Percentiles rank a stretch among this genome's conserved stretches.
Conservation (phyloP, 108 stramenopile species). For the Cyclotella cryptica region DNA sequence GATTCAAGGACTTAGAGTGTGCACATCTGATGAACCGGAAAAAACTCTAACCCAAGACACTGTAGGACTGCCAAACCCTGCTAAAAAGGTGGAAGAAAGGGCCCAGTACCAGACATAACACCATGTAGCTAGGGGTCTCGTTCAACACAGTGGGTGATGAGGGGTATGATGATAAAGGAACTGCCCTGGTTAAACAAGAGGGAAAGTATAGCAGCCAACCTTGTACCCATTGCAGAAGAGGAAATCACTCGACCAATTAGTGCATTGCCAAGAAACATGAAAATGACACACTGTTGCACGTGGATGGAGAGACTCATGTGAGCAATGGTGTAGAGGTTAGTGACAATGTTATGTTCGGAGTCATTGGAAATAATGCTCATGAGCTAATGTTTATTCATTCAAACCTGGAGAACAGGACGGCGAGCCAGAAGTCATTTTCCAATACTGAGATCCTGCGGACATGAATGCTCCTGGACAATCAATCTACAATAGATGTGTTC, state of each 20-base stretch:
- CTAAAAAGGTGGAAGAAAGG: not conserved
- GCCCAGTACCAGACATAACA: not conserved
- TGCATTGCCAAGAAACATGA: not conserved
- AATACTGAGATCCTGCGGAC: not conserved
- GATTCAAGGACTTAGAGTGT: not conserved
- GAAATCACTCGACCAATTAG: not conserved
- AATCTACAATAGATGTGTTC: constrained; percentile 57
- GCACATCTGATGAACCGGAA: not conserved
- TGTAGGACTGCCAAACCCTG: not conserved
- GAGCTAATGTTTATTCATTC: too few relatives aligned
- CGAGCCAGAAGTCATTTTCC: not conserved
- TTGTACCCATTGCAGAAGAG: not conserved
- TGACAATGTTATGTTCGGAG: too few relatives aligned
- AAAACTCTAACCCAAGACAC: not conserved
- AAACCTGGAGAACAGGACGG: not conserved
- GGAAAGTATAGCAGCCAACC: not conserved
- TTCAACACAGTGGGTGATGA: not conserved
- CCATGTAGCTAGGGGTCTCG: not conserved
- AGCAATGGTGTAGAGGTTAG: too few relatives aligned
- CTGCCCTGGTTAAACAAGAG: not conserved
- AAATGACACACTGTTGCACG: too few relatives aligned
- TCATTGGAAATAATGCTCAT: too few relatives aligned
- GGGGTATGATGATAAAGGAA: not conserved
- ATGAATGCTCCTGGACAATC: constrained; percentile 51
- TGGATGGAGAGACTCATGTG: too few relatives aligned